These are phyloP conservation scores for Diutina catenulata DNA, from an alignment of 1,139 yeast genomes.

Conservation along the genomic window DNA sequence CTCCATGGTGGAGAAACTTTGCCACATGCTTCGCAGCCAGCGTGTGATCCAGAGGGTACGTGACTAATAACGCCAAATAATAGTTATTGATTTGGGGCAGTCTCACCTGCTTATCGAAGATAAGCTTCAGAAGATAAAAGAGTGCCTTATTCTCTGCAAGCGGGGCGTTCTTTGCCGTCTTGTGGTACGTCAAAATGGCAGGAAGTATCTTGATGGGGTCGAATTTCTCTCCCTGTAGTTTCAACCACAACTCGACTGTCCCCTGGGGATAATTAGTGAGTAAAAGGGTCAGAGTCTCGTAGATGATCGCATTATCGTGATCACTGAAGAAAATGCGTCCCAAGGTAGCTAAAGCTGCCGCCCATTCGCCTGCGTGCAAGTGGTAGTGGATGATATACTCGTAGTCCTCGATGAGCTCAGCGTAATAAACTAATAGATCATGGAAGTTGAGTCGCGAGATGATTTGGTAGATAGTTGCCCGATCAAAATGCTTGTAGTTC, in stretches of 20 bases:
- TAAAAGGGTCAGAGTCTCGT: slow-evolving; percentile 56
- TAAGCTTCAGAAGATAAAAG: slow-evolving; percentile 48
- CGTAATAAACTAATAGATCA: slow-evolving; percentile 53
- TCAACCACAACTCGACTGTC: slow-evolving; percentile 75
- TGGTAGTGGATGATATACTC: slow-evolving; percentile 59
- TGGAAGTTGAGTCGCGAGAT: slow-evolving; percentile 54
- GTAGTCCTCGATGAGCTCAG: slow-evolving; percentile 57
- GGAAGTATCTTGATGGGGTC: slow-evolving; percentile 61
- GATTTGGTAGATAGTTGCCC: slow-evolving; percentile 60
- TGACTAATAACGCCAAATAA: slow-evolving; percentile 58
- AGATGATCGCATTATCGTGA: slow-evolving; percentile 27
- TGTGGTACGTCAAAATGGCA: slow-evolving; percentile 58
- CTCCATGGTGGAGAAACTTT: slow-evolving; percentile 2
- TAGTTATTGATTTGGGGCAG: slow-evolving; percentile 57
- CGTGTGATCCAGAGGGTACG: slow-evolving; percentile 26
- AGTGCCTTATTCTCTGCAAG: slow-evolving; percentile 48
- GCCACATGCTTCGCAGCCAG: background rate
- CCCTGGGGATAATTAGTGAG: slow-evolving; percentile 56
- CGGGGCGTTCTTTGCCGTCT: slow-evolving; percentile 22
- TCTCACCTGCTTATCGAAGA: slow-evolving; percentile 37
- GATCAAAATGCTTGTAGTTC: slow-evolving; percentile 43
- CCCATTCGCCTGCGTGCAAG: slow-evolving; percentile 63
- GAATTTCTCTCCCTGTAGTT: slow-evolving; percentile 20
- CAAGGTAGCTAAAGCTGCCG: slow-evolving; percentile 52
- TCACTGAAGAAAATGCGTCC: slow-evolving; percentile 7